These are phyloP conservation scores for rapeseed (Brassica napus) DNA, from an alignment of 345 rosid genomes.

Conservation along the genomic window Da-Ae NC_063447.1:12582501-12583000, in stretches of 20 bases:
- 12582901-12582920: conserved; percentile 11
- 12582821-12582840: conserved; percentile 24
- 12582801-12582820: conserved; percentile 8
- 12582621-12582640: too few relatives aligned
- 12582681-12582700: too few relatives aligned
- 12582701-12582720: not conserved
- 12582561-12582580: too few relatives aligned
- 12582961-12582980: conserved; percentile 1
- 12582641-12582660: too few relatives aligned
- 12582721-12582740: not conserved
- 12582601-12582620: too few relatives aligned
- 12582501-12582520: too few relatives aligned
- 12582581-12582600: too few relatives aligned
- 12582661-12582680: too few relatives aligned
- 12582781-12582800: not conserved
- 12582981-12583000: not conserved
- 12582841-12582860: conserved; percentile 29
- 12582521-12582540: too few relatives aligned
- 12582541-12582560: too few relatives aligned
- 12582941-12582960: conserved; percentile 17
- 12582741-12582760: not conserved
- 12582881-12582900: conserved; percentile 26
- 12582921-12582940: not conserved
- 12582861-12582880: conserved; percentile 28
- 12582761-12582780: not conserved